Percentiles rank a stretch among this genome's conserved stretches.
Evolutionary conservation across 306 rosid species (phyloP).

Genomic region (Dryas octopetala): DNA sequence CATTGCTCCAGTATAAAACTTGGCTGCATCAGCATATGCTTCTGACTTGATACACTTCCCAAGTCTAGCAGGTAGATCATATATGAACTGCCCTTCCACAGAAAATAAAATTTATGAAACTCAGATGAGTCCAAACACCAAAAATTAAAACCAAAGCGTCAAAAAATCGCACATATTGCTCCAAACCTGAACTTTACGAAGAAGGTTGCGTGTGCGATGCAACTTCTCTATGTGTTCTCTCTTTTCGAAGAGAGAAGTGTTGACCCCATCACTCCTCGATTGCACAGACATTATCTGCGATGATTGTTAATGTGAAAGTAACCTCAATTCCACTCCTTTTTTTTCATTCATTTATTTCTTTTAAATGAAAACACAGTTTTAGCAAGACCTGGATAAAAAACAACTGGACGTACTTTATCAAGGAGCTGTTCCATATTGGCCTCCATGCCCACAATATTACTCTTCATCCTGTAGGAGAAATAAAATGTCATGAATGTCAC

Average conservation of each 20-base stretch:
- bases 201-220: constrained; percentile 82
- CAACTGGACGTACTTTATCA: constrained; percentile 46
- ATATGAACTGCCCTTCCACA: constrained; percentile 75
- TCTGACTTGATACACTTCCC: constrained; percentile 84
- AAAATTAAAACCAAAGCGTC: not conserved
- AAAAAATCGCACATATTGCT: not conserved
- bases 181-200: constrained; percentile 86
- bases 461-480: constrained; percentile 70
- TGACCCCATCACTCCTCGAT: constrained; percentile 85
- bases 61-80: constrained; percentile 90
- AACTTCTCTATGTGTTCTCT: constrained; percentile 87
- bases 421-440: constrained; percentile 88
- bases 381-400: not conserved
- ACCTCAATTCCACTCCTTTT: constrained; percentile 9
- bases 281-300: constrained; percentile 90
- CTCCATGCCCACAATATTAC: constrained; percentile 93
- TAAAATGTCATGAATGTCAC: not conserved
- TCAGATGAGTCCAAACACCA: constrained; percentile 13
- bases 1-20: constrained; percentile 85
- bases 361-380: not conserved
- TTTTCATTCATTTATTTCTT: constrained; percentile 13
- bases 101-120: constrained; percentile 25
- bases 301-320: constrained; percentile 3
- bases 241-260: constrained; percentile 75
- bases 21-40: constrained; percentile 89